Percentiles rank a stretch among this genome's conserved stretches.
Conservation (phyloP, 176 grass and related monocot species). For the Canna indica region DNA sequence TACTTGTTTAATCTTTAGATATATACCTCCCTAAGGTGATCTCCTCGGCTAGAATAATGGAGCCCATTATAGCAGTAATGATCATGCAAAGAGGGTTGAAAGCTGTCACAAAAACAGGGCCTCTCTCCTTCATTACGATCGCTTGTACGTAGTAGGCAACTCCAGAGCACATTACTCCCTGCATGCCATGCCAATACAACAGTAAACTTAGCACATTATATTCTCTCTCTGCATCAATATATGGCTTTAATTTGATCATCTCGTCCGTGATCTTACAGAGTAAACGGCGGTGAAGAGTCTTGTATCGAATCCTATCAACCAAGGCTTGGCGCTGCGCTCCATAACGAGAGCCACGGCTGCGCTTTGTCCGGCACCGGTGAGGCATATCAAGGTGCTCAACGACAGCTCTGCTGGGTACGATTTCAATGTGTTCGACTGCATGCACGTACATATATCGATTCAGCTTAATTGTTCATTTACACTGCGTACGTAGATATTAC, state of each 20-base stretch:
- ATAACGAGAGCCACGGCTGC: slow-evolving; percentile 45
- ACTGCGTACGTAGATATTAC: not conserved
- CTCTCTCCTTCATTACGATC: slow-evolving; percentile 44
- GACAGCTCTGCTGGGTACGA: slow-evolving; percentile 64
- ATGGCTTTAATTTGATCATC: not conserved
- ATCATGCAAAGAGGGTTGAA: slow-evolving; percentile 62
- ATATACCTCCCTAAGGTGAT: slow-evolving; percentile 41
- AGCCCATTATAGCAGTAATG: slow-evolving; percentile 36
- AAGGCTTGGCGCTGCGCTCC: slow-evolving; percentile 53
- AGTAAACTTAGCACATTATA: not conserved
- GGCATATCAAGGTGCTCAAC: slow-evolving; percentile 56
- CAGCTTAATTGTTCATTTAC: not conserved
- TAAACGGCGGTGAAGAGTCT: slow-evolving; percentile 67
- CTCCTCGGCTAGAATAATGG: slow-evolving; percentile 41
- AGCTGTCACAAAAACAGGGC: slow-evolving; percentile 47
- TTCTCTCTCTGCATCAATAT: not conserved
- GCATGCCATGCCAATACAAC: not conserved
- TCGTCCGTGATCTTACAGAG: slow-evolving; percentile 53
- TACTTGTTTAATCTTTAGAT: not conserved
- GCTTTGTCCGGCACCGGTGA: slow-evolving; percentile 32
- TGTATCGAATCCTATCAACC: slow-evolving; percentile 69
- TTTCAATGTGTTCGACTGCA: slow-evolving; percentile 62
- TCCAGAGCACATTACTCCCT: slow-evolving; percentile 50
- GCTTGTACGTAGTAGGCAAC: slow-evolving; percentile 42
- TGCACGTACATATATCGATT: not conserved